Conservation (phyloP, 2,329 filamentous ascomycete species). For the Aspergillus tamarii region DNA sequence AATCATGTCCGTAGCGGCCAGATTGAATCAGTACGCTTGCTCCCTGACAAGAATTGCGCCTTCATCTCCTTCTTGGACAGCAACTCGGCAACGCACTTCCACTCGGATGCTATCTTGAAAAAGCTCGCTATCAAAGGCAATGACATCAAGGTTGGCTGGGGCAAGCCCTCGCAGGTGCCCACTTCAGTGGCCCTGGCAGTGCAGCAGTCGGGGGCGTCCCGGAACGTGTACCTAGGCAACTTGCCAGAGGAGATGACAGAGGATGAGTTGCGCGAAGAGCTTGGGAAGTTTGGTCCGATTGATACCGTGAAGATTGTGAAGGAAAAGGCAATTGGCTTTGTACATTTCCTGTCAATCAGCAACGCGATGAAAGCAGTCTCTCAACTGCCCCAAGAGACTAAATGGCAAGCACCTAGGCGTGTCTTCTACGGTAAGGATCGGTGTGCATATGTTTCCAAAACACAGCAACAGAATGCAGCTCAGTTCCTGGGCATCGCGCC, state of each 20-base stretch:
- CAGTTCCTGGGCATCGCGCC: constrained; percentile 97
- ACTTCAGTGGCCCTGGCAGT: constrained; percentile 97
- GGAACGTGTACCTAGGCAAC: constrained; percentile 96
- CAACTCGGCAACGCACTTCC: constrained; percentile 97
- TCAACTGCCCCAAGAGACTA: constrained; percentile 91
- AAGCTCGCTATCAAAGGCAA: constrained; percentile 98
- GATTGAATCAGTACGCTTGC: constrained; percentile 95
- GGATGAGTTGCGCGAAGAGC: constrained; percentile 89
- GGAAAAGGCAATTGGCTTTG: constrained; percentile 97
- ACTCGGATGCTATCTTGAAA: constrained; percentile 99
- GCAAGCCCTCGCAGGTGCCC: constrained; percentile 96
- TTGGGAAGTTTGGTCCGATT: constrained; percentile 94
- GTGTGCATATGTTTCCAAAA: constrained; percentile 98
- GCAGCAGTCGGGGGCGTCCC: constrained; percentile 93
- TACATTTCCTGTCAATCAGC: constrained; percentile 95
- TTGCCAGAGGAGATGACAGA: constrained; percentile 86
- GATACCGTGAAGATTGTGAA: constrained; percentile 97
- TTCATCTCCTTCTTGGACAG: constrained; percentile 99
- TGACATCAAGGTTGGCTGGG: constrained; percentile 99
- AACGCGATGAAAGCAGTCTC: constrained; percentile 98
- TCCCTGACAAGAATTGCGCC: constrained; percentile 99
- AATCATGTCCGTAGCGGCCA: constrained; percentile 96
- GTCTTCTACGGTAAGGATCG: constrained; percentile 99
- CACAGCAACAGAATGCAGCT: constrained; percentile 97
- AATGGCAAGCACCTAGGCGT: constrained; percentile 93